Evolutionary conservation across 2,329 filamentous ascomycete species (phyloP).

Genomic region (Colletotrichum lindemuthianum): DNA sequence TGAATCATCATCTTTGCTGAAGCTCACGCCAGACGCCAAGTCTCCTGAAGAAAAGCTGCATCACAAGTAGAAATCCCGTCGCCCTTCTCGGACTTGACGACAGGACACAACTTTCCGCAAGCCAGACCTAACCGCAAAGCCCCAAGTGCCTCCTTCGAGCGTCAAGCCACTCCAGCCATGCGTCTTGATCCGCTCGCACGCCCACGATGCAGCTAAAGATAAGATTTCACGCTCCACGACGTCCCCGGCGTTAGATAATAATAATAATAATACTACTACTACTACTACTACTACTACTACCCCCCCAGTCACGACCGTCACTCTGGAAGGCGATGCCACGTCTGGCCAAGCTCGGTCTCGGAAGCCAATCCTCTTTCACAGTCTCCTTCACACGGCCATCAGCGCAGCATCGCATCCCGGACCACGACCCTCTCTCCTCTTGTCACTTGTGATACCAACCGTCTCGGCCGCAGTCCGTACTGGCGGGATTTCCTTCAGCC

Average conservation of each 20-base stretch:
- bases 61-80: too few species aligned
- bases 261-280: too few species aligned
- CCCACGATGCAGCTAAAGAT: constrained; percentile 15
- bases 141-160: neutral
- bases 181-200: neutral
- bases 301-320: neutral
- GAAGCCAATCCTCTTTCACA: constrained; percentile 5
- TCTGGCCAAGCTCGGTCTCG: neutral
- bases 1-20: too few species aligned
- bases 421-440: constrained; percentile 23
- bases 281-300: too few species aligned
- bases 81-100: too few species aligned
- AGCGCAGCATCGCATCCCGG: neutral
- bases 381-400: neutral
- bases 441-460: constrained; percentile 19
- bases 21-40: too few species aligned
- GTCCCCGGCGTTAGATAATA: too few species aligned
- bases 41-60: too few species aligned
- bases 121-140: constrained; percentile 1
- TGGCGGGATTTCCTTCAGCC: constrained; percentile 4
- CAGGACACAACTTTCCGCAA: too few species aligned
- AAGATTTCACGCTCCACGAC: neutral
- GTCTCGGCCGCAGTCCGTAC: constrained; percentile 23
- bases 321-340: neutral
- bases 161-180: constrained; percentile 3